Percentiles rank a stretch among this genome's conserved stretches.
Evolutionary conservation across 495 filamentous ascomycete species (phyloP).

Genomic region (Astrocystis sublimbata): DNA sequence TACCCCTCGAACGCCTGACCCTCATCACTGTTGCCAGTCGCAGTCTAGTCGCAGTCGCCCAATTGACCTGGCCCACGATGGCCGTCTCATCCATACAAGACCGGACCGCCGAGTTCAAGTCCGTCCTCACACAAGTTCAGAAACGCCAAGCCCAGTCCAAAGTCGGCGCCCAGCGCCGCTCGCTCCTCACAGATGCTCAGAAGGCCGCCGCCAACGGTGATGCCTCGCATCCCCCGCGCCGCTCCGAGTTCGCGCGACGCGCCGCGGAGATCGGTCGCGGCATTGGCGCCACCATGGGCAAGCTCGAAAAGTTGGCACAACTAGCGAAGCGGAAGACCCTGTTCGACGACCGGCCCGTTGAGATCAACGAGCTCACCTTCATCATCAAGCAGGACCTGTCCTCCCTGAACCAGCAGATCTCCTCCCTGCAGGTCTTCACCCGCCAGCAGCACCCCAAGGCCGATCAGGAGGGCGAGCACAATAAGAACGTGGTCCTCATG

Average conservation of each 20-base stretch:
- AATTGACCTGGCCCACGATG: neutral
- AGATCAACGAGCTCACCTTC: conserved; percentile 92
- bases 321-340: conserved; percentile 94
- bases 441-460: conserved; percentile 69
- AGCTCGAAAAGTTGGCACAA: conserved; percentile 88
- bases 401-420: conserved; percentile 83
- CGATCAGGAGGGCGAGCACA: conserved; percentile 93
- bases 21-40: no score
- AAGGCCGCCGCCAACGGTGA: conserved; percentile 66
- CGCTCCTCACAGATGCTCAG: conserved; percentile 75
- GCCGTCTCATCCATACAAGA: conserved; percentile 80
- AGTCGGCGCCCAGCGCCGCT: conserved; percentile 72
- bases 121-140: conserved; percentile 82
- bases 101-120: conserved; percentile 89
- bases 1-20: neutral
- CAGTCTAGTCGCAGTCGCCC: neutral
- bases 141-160: conserved; percentile 68
- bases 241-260: conserved; percentile 81
- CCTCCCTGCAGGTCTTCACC: conserved; percentile 69
- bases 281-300: conserved; percentile 89
- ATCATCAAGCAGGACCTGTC: conserved; percentile 94
- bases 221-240: conserved; percentile 51
- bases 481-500: conserved; percentile 93
- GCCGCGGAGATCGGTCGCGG: conserved; percentile 89
- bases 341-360: conserved; percentile 93